A percentile compares a stretch with the other conserved stretches of the same genome.
Evolutionary conservation across 2,329 filamentous ascomycete species (phyloP).

Genomic region (Cordyceps sp.): DNA sequence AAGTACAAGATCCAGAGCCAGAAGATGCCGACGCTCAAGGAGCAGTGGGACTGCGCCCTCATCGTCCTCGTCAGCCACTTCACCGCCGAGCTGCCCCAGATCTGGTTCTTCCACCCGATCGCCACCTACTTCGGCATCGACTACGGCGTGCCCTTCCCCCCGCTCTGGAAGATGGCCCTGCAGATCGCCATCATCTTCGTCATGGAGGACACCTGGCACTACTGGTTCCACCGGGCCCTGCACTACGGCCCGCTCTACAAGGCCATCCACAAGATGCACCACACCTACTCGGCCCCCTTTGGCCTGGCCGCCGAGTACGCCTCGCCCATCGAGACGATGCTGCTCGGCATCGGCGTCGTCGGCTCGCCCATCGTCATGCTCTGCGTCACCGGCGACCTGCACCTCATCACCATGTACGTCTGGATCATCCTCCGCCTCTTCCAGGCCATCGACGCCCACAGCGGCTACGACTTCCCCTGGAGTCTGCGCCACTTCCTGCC

Average conservation of each 20-base stretch:
- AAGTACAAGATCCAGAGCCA: conserved; percentile 84
- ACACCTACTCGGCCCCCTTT: conserved; percentile 96
- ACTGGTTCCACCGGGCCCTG: conserved; percentile 84
- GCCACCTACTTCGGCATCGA: conserved; percentile 82
- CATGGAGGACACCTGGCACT: conserved; percentile 94
- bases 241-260: conserved; percentile 95
- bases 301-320: conserved; percentile 95
- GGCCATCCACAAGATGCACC: conserved; percentile 95
- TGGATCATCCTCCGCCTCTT: conserved; percentile 91
- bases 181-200: conserved; percentile 93
- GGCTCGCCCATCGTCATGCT: conserved; percentile 72
- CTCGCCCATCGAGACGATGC: conserved; percentile 91
- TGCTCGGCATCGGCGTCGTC: conserved; percentile 77
- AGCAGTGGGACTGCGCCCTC: conserved; percentile 88
- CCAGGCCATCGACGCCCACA: conserved; percentile 96
- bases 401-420: conserved; percentile 93
- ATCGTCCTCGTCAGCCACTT: conserved; percentile 91
- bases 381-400: conserved; percentile 67
- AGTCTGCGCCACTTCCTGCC: conserved; percentile 88
- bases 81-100: conserved; percentile 94
- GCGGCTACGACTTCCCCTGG: conserved; percentile 97
- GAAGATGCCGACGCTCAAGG: conserved; percentile 82
- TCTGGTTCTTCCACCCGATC: conserved; percentile 97
- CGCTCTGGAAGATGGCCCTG: conserved; percentile 68
- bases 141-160: conserved; percentile 79